Percentiles rank a stretch among this genome's conserved stretches.
Evolutionary conservation across 108 stramenopile species (phyloP).

Genomic region (Fragilaria crotonensis): DNA sequence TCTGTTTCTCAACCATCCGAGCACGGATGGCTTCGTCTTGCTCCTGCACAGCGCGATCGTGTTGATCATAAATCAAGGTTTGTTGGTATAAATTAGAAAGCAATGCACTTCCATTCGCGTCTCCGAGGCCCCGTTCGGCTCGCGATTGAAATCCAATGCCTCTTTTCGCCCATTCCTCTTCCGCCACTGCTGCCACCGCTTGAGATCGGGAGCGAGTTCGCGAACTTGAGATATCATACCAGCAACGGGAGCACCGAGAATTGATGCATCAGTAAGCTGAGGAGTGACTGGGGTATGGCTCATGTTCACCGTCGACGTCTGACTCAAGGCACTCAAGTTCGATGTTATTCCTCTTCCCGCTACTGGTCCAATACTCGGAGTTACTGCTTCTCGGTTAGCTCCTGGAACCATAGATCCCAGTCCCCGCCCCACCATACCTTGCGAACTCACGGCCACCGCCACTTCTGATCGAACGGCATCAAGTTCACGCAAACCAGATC

Average conservation of each 20-base stretch:
- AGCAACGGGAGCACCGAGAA: no score
- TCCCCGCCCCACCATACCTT: no score
- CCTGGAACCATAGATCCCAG: conserved; percentile 50
- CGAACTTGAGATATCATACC: no score
- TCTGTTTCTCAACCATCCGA: conserved; percentile 10
- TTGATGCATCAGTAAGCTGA: no score
- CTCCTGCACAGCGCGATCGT: conserved; percentile 65
- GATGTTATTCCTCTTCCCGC: no score
- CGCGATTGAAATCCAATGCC: conserved; percentile 71
- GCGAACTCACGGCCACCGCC: conserved; percentile 50
- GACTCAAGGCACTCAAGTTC: no score
- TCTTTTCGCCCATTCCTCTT: conserved; percentile 80
- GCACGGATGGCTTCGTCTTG: conserved; percentile 57
- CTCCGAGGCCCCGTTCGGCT: conserved; percentile 48
- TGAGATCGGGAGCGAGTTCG: conserved; percentile 35
- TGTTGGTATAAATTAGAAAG: conserved; percentile 55
- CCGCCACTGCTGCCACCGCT: conserved; percentile 63
- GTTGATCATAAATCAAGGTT: conserved; percentile 70
- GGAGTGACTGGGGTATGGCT: no score
- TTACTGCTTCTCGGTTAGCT: conserved; percentile 34
- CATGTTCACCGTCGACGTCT: no score
- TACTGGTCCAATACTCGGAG: background rate
- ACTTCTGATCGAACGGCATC: conserved; percentile 79
- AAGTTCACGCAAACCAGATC: conserved; percentile 67
- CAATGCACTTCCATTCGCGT: conserved; percentile 47